Base-by-base conservation (phyloP, 805 yeast species). In the Nakazawaea ambrosiae region DNA sequence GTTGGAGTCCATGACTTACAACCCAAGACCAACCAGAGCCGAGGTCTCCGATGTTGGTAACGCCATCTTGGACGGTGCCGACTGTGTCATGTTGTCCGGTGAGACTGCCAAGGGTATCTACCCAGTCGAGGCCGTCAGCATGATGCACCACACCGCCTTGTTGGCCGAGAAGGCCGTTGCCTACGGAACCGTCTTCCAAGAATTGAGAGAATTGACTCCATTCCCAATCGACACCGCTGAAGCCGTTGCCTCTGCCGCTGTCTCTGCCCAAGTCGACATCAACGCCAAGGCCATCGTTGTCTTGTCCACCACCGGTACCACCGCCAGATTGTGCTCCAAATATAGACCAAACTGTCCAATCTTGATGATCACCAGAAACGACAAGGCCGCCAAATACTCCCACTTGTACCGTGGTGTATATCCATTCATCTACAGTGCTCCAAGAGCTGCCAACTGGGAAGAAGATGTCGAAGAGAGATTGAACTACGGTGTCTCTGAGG, bases 1-100 rank as follows among this genome's bases (percentile, higher is more conserved):
- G 98, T 81, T 92, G 66, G 98, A 92, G 73, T 87, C 97, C 44
- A 92, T 92, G 98, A 92, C 97, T 45, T 87, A 83, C 73, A 92
- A 92, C 83, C 98, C 98, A 66, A 84, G 98, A 70, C 98, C 98
- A 68, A 92, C 98, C 63, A 85, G 98, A 74, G 98, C 98, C 53
- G 98, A 92, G 73, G 98, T 92, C 45, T 82, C 95, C 41, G 98
- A 92, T 66, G 98, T 92, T 48, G 98, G 98, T 71, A 92, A 92
- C 69, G 98, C 98, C 54, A 85, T 92, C 51, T 77, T 92, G 62
- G 98, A 92, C 61, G 98, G 98, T 70, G 97, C 97, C 58, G 98
- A 92, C 74, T 92, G 98, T 84, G 97, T 92, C 63, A 92, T 92
- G 98, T 78, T 92, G 64, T 84, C 95, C 42, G 98, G 98, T 65